Evolutionary conservation across 2,329 filamentous ascomycete genomes (phyloP).

Genomic region (Samsoniella hepiali): DNA sequence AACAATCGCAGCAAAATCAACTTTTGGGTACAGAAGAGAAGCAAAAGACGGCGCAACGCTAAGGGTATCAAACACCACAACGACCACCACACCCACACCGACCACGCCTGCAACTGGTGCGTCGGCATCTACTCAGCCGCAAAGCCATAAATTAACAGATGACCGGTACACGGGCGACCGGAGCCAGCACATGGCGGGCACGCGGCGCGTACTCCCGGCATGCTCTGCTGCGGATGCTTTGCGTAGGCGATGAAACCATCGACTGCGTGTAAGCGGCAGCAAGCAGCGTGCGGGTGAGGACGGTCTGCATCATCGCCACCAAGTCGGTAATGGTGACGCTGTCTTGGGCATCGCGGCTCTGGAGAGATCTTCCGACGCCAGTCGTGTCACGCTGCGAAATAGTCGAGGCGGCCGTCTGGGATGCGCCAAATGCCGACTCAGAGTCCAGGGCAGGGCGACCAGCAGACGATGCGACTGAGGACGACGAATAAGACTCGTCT

Average conservation of each 20-base stretch:
- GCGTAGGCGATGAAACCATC: background rate
- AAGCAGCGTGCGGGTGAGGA: background rate
- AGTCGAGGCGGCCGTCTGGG: background rate
- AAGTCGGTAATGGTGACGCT: background rate
- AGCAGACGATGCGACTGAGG: background rate
- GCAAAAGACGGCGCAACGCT: background rate
- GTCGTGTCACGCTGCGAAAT: background rate
- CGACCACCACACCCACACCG: background rate
- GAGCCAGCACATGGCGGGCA: background rate
- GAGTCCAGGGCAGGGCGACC: background rate
- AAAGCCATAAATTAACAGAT: background rate
- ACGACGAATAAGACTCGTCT: background rate
- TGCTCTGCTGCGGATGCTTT: background rate
- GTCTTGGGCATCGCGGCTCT: background rate
- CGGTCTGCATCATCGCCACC: constrained; percentile 1
- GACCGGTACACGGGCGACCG: background rate
- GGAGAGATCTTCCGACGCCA: background rate
- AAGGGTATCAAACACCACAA: constrained; percentile 5
- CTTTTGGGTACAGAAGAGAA: background rate
- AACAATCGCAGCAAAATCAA: background rate
- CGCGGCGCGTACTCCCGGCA: background rate
- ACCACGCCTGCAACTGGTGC: background rate
- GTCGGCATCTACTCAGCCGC: background rate
- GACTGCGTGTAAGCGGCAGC: background rate
- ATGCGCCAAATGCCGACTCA: background rate